phyloP scores from a whole-genome alignment of 768 basidiomycete genomes.

The Candolleomyces eurysporus region DNA sequence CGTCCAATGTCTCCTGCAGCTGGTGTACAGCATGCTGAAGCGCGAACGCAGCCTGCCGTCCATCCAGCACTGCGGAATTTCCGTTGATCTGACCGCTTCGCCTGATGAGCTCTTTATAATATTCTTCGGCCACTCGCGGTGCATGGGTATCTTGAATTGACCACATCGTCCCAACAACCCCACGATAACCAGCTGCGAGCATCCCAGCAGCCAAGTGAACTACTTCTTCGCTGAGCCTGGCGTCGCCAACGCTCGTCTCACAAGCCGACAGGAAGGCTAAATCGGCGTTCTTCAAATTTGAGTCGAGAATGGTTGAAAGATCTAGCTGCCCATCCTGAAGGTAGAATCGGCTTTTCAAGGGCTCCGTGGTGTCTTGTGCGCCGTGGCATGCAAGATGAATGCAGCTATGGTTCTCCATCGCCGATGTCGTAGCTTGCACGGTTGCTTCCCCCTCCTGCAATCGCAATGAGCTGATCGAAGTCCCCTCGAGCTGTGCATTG shows the following conservation, averaged over 20 bases:
- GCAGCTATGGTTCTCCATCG: constrained; percentile 16
- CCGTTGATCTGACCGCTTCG: background rate
- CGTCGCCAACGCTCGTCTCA: constrained; percentile 31
- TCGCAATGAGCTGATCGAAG: background rate
- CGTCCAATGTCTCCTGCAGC: background rate
- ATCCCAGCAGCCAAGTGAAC: constrained; percentile 41
- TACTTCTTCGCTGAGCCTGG: constrained; percentile 29
- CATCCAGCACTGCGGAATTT: background rate
- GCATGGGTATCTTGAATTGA: constrained; percentile 30
- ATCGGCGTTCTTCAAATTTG: constrained; percentile 13
- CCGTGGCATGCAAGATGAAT: constrained; percentile 35
- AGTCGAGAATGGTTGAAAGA: constrained; percentile 10
- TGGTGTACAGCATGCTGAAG: constrained; percentile 15
- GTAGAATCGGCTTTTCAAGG: constrained; percentile 21
- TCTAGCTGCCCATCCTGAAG: constrained; percentile 19
- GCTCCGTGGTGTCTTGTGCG: constrained; percentile 21
- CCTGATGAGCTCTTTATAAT: constrained; percentile 22
- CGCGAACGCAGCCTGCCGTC: constrained; percentile 13
- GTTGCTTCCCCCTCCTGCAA: background rate
- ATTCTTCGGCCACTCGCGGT: constrained; percentile 23
- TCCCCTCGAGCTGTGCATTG: no score
- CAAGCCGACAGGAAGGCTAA: constrained; percentile 42
- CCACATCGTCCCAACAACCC: constrained; percentile 42
- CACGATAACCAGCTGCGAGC: constrained; percentile 25
- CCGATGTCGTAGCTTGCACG: background rate